phyloP scores from a whole-genome alignment of 2,329 filamentous ascomycete species.

The Dothideomycetidae sp. region DNA sequence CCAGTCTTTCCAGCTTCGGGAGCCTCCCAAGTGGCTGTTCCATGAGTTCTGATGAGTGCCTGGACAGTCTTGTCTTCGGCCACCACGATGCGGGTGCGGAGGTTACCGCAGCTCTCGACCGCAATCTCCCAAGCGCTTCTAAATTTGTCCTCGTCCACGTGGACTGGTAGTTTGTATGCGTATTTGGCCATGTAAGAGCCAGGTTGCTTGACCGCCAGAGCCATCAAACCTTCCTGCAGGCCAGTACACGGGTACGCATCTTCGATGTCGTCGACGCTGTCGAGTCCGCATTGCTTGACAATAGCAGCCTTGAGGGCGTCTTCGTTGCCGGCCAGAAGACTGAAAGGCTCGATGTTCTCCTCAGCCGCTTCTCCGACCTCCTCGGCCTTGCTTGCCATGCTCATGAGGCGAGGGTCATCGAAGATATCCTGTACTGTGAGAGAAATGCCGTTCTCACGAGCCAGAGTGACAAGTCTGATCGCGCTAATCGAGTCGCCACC shows the following conservation, averaged over 20 bases:
- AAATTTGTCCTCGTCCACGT: neutral
- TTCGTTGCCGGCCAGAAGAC: neutral
- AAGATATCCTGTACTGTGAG: neutral
- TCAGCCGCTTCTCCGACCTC: neutral
- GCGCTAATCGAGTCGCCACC: neutral
- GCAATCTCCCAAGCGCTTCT: neutral
- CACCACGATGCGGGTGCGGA: slow-evolving; percentile 12
- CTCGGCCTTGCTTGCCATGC: slow-evolving; percentile 6
- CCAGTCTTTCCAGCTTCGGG: slow-evolving; percentile 19
- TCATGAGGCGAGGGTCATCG: neutral
- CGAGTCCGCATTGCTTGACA: slow-evolving; percentile 14
- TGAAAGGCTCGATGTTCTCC: neutral
- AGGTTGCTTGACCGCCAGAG: neutral
- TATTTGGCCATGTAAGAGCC: neutral
- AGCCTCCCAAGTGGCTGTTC: slow-evolving; percentile 16
- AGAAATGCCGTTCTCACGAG: neutral
- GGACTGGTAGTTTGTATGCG: neutral
- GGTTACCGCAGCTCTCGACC: neutral
- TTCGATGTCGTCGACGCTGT: slow-evolving; percentile 2
- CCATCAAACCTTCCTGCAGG: neutral
- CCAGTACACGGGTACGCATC: neutral
- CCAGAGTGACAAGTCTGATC: neutral
- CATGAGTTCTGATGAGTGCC: slow-evolving; percentile 7
- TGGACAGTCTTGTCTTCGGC: slow-evolving; percentile 2
- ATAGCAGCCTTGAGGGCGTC: neutral